phyloP scores from a whole-genome alignment of 2,329 filamentous ascomycete species.

The Neoascochyta sp. region DNA sequence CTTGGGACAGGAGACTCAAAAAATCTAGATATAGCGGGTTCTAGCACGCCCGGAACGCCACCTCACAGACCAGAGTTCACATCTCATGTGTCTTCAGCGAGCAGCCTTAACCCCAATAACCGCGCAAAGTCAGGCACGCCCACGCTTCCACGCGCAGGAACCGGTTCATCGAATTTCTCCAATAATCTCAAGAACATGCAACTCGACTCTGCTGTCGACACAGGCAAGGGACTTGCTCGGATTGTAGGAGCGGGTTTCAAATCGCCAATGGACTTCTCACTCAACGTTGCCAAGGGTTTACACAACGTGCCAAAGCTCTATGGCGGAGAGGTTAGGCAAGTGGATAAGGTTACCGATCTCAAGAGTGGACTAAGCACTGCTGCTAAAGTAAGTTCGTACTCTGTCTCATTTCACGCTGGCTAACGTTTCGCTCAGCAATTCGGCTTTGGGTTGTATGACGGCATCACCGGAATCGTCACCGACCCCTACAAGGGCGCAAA shows the following conservation, averaged over 20 bases:
- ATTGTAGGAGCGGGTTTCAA: constrained; percentile 73
- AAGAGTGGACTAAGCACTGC: constrained; percentile 73
- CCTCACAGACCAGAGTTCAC: constrained; percentile 28
- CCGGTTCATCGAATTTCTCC: constrained; percentile 17
- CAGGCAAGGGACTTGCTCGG: constrained; percentile 65
- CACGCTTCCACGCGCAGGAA: no score
- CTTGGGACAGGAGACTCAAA: constrained; percentile 9
- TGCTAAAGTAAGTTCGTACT: constrained; percentile 53
- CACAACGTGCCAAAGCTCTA: constrained; percentile 84
- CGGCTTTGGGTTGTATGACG: constrained; percentile 73
- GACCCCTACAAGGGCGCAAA: constrained; percentile 69
- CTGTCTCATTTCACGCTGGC: neutral
- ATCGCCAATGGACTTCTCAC: constrained; percentile 78
- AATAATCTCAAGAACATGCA: constrained; percentile 20
- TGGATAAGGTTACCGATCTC: constrained; percentile 74
- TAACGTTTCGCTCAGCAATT: constrained; percentile 56
- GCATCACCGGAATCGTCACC: constrained; percentile 73
- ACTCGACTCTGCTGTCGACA: constrained; percentile 58
- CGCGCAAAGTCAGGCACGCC: constrained; percentile 11
- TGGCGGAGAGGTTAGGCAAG: constrained; percentile 75
- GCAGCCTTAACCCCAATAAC: constrained; percentile 14
- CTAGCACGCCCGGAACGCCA: constrained; percentile 17
- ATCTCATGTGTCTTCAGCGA: constrained; percentile 31
- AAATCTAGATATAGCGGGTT: constrained; percentile 7
- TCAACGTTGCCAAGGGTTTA: constrained; percentile 80